Base-by-base conservation (phyloP, 2,329 filamentous ascomycete species). In the Talaromyces sp. region DNA sequence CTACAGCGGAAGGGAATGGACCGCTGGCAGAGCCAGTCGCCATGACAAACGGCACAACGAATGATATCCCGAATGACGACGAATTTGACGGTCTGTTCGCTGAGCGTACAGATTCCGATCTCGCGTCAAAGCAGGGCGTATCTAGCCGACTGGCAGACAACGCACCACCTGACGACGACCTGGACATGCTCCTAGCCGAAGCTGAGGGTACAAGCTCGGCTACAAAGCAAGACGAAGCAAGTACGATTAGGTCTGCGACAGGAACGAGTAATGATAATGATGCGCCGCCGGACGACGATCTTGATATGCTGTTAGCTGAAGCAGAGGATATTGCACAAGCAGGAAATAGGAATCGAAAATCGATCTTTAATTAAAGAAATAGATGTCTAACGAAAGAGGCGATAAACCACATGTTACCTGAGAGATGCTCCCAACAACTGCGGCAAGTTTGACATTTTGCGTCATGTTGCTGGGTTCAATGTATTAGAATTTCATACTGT, bases 241-340 rank as follows among this genome's bases (percentile, higher is more conserved):
- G 1, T 16, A 11, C 35, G 8, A 39, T 18, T 14, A 12, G 25
- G 12, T 9, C 44, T 5, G 42, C 18, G 48, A 37, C n/a, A 35
- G n/a, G 14, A 33, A 35, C 31, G 2, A 23, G 37, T 54, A 23
- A 54, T 8, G 58, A 60, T 42, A 39, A 60, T 25, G 48, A 57
- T 46, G 48, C 35, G n/a, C 59, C 48, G 9, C 48, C 25, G 33
- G 59, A 61, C 39, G 59, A 61, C 11, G 59, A 61, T 44, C 39
- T 61, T 2, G 59, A 61, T 44, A 61, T 55, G 48, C 28, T 61
- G n/a, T 25, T 61, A 44, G 59, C 46, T 18, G 59, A 61, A 21
- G 59, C 48, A 14, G 54, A 57, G 23, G 21, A 57, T 42, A 42
- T 42, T 31, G 37, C 33, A 37, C 50, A 55, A 23, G 33, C 35